Conservation (phyloP, 495 filamentous ascomycete genomes). For the Tuber aestivum region DNA sequence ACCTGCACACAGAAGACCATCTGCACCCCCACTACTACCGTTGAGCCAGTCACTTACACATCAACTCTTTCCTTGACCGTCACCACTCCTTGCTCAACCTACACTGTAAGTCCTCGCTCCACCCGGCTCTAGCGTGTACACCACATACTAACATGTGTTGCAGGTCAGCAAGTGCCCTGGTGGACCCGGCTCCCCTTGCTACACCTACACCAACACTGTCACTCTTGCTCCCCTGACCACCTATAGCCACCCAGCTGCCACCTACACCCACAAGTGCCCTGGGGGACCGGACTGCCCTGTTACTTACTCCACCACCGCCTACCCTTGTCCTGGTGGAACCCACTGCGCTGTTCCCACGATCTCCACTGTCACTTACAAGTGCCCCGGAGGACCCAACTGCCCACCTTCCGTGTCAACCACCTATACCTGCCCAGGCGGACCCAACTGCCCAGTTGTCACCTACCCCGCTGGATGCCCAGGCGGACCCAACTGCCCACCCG, state of each 20-base stretch:
- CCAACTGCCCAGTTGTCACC: constrained; percentile 1
- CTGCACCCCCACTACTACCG: constrained; percentile 24
- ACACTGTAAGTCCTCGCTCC: constrained; percentile 7
- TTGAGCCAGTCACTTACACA: constrained; percentile 25
- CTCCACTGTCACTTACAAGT: constrained; percentile 12
- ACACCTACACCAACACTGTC: constrained; percentile 30
- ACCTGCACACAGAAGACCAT: constrained; percentile 10
- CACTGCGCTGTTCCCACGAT: constrained; percentile 15
- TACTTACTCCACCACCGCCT: not conserved
- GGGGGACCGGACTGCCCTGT: constrained; percentile 12
- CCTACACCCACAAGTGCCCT: constrained; percentile 4
- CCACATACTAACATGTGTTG: not conserved
- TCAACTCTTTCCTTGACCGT: constrained; percentile 32
- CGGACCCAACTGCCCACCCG: constrained; percentile 16
- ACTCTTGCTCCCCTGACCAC: constrained; percentile 14
- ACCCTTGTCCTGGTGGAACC: constrained; percentile 15
- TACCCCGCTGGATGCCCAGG: constrained; percentile 7
- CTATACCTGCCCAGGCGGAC: not conserved
- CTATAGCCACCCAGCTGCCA: constrained; percentile 19
- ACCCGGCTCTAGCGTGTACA: not conserved
- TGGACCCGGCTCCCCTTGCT: constrained; percentile 16
- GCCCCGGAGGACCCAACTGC: constrained; percentile 13
- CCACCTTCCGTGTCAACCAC: not conserved
- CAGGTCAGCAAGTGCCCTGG: constrained; percentile 21
- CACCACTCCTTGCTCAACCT: constrained; percentile 31